Percentiles rank a stretch among this genome's conserved stretches.
phyloP scores from a whole-genome alignment of 768 basidiomycete genomes.

The Boletus edulis region DNA sequence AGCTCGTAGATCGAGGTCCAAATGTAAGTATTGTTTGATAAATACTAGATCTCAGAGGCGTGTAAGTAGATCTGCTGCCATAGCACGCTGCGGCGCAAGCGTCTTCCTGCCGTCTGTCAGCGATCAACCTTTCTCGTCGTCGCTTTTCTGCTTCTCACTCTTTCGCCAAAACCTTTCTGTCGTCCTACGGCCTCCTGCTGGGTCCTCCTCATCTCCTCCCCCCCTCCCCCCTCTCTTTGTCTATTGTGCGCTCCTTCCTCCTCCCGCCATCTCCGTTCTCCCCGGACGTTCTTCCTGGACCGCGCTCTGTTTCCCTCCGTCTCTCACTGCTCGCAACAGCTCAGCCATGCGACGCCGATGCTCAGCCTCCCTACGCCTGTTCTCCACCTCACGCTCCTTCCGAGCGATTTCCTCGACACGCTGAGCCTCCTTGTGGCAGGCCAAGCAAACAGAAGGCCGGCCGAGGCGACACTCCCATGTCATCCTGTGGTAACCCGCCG shows the following conservation, averaged over 20 bases:
- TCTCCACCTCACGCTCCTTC: slow-evolving; percentile 37
- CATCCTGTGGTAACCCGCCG: slow-evolving; percentile 40
- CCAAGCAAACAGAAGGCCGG: slow-evolving; percentile 36
- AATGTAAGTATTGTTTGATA: too few species aligned
- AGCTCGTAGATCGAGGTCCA: too few species aligned
- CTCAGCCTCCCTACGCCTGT: slow-evolving; percentile 41
- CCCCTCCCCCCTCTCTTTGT: neutral
- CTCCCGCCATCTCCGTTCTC: slow-evolving; percentile 27
- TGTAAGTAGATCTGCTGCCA: too few species aligned
- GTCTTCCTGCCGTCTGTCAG: neutral
- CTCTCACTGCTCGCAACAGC: slow-evolving; percentile 28
- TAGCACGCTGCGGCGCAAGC: too few species aligned
- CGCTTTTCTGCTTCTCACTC: slow-evolving; percentile 27
- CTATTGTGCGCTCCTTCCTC: neutral
- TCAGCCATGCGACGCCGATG: slow-evolving; percentile 39
- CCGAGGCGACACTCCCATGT: slow-evolving; percentile 42
- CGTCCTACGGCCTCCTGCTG: too few species aligned
- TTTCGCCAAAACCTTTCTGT: neutral
- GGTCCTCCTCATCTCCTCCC: neutral
- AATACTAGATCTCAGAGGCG: too few species aligned
- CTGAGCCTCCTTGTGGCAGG: slow-evolving; percentile 42
- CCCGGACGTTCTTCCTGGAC: slow-evolving; percentile 28
- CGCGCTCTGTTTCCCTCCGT: neutral
- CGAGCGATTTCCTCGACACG: slow-evolving; percentile 37
- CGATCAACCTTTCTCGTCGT: neutral